phyloP scores from a whole-genome alignment of 495 filamentous ascomycete species.

The Oleoguttula mirabilis region DNA sequence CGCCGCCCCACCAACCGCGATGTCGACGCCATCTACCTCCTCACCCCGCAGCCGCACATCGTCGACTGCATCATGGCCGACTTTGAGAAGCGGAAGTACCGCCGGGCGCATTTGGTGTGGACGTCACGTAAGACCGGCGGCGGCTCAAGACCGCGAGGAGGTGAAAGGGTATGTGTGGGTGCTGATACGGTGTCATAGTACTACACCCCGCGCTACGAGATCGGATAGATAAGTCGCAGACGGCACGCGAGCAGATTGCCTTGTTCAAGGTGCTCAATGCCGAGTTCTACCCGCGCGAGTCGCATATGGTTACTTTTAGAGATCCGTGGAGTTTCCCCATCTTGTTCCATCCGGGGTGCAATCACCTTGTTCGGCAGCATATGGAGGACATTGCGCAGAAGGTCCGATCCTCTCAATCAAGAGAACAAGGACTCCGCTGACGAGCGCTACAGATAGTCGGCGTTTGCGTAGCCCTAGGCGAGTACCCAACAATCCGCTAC shows the following conservation, averaged over 20 bases:
- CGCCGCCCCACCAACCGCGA: conserved; percentile 62
- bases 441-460: conserved; percentile 62
- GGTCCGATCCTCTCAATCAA: background rate
- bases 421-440: no score
- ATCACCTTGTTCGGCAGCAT: conserved; percentile 65
- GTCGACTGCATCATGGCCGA: conserved; percentile 90
- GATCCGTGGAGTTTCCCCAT: conserved; percentile 93
- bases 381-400: conserved; percentile 76
- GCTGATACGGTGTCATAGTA: conserved; percentile 28
- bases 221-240: conserved; percentile 44
- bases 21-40: conserved; percentile 89
- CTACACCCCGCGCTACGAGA: conserved; percentile 42
- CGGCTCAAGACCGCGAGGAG: background rate
- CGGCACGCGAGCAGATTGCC: conserved; percentile 60
- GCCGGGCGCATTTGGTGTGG: conserved; percentile 68
- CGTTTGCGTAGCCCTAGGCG: conserved; percentile 70
- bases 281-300: conserved; percentile 83
- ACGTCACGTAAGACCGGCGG: conserved; percentile 52
- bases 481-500: conserved; percentile 84
- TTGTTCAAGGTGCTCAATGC: conserved; percentile 63
- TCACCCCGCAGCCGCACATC: conserved; percentile 72
- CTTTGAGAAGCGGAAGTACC: conserved; percentile 69
- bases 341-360: conserved; percentile 82
- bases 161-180: no score
- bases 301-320: conserved; percentile 76